A percentile compares a stretch with the other conserved stretches of the same genome.
These are phyloP conservation scores for Leptographium radiaticola DNA, from an alignment of 2,329 filamentous ascomycete genomes.

Conservation along the genomic window DNA sequence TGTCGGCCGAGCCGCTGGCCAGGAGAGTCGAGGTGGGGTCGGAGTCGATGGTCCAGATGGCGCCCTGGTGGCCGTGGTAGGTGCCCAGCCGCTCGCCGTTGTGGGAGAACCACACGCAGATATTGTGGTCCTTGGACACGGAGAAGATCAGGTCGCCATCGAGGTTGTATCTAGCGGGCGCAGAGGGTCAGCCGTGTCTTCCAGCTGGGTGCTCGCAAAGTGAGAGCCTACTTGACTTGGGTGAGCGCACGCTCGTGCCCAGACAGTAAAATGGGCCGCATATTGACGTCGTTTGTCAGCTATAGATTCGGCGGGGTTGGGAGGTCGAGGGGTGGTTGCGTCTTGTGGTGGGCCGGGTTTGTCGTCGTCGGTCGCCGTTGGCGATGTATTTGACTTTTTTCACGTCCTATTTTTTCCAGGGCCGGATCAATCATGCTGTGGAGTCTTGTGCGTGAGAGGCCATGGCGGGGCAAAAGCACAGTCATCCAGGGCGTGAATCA, in stretches of 20 bases:
- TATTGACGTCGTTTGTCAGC: slow-evolving; percentile 30
- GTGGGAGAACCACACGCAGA: slow-evolving; percentile 93
- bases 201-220: not conserved
- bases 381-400: slow-evolving; percentile 1
- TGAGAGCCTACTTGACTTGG: slow-evolving; percentile 47
- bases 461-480: slow-evolving; percentile 1
- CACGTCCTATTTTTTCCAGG: not conserved
- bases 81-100: slow-evolving; percentile 96
- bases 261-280: slow-evolving; percentile 93
- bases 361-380: slow-evolving; percentile 3
- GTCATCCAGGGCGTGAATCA: not conserved
- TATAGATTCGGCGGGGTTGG: not conserved
- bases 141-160: slow-evolving; percentile 61
- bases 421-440: slow-evolving; percentile 1
- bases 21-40: slow-evolving; percentile 85
- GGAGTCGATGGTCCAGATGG: slow-evolving; percentile 97
- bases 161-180: slow-evolving; percentile 56
- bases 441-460: slow-evolving; percentile 1
- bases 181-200: not conserved
- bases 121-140: slow-evolving; percentile 34
- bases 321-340: not conserved
- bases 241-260: slow-evolving; percentile 96
- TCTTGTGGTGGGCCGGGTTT: not conserved
- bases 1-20: slow-evolving; percentile 92
- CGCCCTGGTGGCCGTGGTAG: slow-evolving; percentile 93